Evolutionary conservation across 176 grass and related monocot species (phyloP).

Genomic region (Avena sativa): DNA sequence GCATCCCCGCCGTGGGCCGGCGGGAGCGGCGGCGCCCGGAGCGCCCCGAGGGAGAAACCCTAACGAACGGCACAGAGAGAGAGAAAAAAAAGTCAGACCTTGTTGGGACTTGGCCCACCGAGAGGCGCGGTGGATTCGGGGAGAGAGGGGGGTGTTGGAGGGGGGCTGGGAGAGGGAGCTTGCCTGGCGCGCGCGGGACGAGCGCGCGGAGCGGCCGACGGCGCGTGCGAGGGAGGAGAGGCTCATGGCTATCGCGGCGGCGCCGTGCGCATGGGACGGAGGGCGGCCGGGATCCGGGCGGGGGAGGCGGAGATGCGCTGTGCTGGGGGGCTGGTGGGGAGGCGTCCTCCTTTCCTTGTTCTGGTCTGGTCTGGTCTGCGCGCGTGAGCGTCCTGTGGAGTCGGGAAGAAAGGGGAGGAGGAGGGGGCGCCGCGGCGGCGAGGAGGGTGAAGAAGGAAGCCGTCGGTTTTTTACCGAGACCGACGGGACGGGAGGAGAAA

Average conservation of each 20-base stretch:
- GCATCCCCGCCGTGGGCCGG: conserved; percentile 36
- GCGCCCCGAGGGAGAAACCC: conserved; percentile 59
- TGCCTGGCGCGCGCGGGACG: conserved; percentile 55
- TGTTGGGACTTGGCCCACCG: neutral
- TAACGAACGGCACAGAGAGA: conserved; percentile 23
- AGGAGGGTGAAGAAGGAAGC: neutral
- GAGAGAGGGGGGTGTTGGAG: neutral
- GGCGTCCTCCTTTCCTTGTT: neutral
- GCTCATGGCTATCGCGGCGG: conserved; percentile 53
- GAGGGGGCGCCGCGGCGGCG: conserved; percentile 44
- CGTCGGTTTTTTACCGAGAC: neutral
- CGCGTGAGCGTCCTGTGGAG: neutral
- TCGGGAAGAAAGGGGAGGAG: neutral
- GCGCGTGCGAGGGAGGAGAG: conserved; percentile 72
- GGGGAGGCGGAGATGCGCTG: conserved; percentile 7
- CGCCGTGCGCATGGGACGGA: conserved; percentile 37
- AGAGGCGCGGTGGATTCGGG: neutral
- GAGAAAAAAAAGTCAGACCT: conserved; percentile 29
- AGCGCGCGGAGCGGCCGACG: conserved; percentile 68
- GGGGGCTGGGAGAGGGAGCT: neutral
- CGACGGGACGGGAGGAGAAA: neutral
- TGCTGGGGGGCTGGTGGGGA: neutral
- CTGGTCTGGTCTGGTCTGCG: neutral
- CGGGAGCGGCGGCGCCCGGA: conserved; percentile 41
- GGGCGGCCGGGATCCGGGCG: conserved; percentile 36